A percentile compares a stretch with the other conserved stretches of the same genome.
Conservation (phyloP, 1,139 yeast species). For the Waltiozyma sp. region DNA sequence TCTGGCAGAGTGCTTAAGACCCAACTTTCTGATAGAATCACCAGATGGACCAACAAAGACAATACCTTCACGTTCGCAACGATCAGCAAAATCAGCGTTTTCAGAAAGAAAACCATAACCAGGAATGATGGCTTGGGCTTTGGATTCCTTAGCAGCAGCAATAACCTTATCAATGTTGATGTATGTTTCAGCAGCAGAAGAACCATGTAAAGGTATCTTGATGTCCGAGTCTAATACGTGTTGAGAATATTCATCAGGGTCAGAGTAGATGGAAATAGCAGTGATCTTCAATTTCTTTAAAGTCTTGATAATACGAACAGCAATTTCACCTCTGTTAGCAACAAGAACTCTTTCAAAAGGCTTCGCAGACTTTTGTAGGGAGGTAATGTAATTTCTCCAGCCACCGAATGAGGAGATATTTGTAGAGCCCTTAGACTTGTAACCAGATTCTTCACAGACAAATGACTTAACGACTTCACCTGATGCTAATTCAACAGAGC, state of each 20-base stretch:
- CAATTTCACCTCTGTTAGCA: constrained; percentile 97
- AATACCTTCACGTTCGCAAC: constrained; percentile 71
- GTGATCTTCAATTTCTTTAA: constrained; percentile 67
- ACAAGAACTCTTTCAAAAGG: constrained; percentile 82
- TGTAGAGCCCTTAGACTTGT: constrained; percentile 52
- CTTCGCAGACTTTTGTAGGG: constrained; percentile 25
- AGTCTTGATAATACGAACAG: constrained; percentile 85
- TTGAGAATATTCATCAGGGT: constrained; percentile 78
- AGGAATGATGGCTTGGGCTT: constrained; percentile 89
- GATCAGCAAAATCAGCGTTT: constrained; percentile 90
- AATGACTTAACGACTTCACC: constrained; percentile 88
- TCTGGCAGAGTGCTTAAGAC: constrained; percentile 93
- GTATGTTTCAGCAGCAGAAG: constrained; percentile 83
- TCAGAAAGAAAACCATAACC: constrained; percentile 96
- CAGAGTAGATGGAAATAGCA: constrained; percentile 83
- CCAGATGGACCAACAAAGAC: constrained; percentile 94
- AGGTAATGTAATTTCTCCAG: constrained; percentile 62
- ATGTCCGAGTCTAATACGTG: constrained; percentile 79
- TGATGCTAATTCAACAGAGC: constrained; percentile 68
- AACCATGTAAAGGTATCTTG: constrained; percentile 69
- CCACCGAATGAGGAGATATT: constrained; percentile 84
- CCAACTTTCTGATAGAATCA: constrained; percentile 79
- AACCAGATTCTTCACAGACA: constrained; percentile 86
- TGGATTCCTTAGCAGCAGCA: constrained; percentile 69
- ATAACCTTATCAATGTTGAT: constrained; percentile 76